Base-by-base conservation (phyloP, 495 filamentous ascomycete species). In the Trichoderma reesei region DNA sequence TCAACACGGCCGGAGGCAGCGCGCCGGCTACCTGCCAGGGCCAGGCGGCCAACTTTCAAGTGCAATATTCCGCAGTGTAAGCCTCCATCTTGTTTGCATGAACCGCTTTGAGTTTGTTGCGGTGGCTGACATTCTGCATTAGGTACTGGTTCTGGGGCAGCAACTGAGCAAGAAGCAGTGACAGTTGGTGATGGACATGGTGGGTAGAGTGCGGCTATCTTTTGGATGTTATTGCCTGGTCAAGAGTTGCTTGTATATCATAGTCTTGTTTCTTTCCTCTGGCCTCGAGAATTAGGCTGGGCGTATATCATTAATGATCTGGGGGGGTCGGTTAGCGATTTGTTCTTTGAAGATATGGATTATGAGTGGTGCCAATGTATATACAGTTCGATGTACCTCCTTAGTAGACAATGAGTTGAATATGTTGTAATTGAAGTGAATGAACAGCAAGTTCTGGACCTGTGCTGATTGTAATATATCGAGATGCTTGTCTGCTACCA, bases 51-150 rank as follows among this genome's bases (percentile, higher is more conserved):
- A 61, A 69, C 5, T 92, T 98, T 67, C 72, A 84, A 60, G 83
- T 95, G 41, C 78, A 91, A 71, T 98, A 98, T 75, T 80, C 90
- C 13, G 85, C 93, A 8, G 85, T 91, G 79, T 98, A 91, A 69
- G 82, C 83, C 65, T 14, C 7, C 59, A 61, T 34, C n/a, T 59
- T 9, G 64, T 48, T 6, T n/a, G 16, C 41, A 44, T 26, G 46
- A 54, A n/a, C n/a, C n/a, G 18, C n/a, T 26, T 31, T 6, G 14
- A 48, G n/a, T 6, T 44, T 11, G 31, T n/a, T 31, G 16, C 14
- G 8, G 7, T 59, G 26, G 44, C 63, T 64, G 34, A 64, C 63
- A 36, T 33, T 60, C n/a, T 41, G 4, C 33, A 11, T n/a, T 39
- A 64, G 63, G 14, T 65, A 65, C 56, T 65, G 63, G 63, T 65